Conservation (phyloP, 2,329 filamentous ascomycete species). For the Neurospora sp. region DNA sequence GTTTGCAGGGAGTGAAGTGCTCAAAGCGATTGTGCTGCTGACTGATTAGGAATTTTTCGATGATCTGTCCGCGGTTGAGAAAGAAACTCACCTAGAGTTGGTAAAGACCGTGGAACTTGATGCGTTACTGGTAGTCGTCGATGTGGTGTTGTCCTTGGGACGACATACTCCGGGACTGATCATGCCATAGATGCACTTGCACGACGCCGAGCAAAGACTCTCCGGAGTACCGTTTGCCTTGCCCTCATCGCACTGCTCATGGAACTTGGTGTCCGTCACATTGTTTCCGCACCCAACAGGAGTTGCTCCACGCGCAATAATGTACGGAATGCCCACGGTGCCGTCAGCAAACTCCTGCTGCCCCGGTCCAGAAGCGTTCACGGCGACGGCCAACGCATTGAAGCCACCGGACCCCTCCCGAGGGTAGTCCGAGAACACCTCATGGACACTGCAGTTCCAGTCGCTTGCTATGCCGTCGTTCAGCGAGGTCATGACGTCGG, state of each 20-base stretch:
- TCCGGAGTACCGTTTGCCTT: conserved; percentile 22
- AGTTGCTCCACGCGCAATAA: conserved; percentile 31
- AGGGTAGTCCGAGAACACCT: conserved; percentile 30
- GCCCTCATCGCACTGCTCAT: conserved; percentile 33
- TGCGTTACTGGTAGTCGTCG: conserved; percentile 9
- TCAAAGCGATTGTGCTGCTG: conserved; percentile 1
- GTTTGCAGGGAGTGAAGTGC: conserved; percentile 2
- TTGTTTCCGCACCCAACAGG: conserved; percentile 32
- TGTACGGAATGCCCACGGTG: conserved; percentile 30
- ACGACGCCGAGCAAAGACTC: conserved; percentile 28
- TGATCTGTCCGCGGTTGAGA: background rate
- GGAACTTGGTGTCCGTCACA: conserved; percentile 21
- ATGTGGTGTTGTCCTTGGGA: conserved; percentile 6
- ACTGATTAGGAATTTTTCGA: background rate
- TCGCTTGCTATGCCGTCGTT: conserved; percentile 28
- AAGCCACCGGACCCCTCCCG: conserved; percentile 26
- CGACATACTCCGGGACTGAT: conserved; percentile 19
- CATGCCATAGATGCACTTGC: conserved; percentile 26
- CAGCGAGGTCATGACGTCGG: conserved; percentile 23
- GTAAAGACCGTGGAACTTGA: conserved; percentile 5
- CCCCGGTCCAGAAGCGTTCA: conserved; percentile 25
- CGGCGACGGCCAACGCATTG: conserved; percentile 29
- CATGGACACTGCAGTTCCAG: conserved; percentile 34
- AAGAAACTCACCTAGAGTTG: conserved; percentile 10
- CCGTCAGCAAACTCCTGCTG: conserved; percentile 26